A percentile compares a stretch with the other conserved stretches of the same genome.
These are phyloP conservation scores for Luffa acutangula DNA, from an alignment of 306 rosid species.

Conservation along the genomic window DNA sequence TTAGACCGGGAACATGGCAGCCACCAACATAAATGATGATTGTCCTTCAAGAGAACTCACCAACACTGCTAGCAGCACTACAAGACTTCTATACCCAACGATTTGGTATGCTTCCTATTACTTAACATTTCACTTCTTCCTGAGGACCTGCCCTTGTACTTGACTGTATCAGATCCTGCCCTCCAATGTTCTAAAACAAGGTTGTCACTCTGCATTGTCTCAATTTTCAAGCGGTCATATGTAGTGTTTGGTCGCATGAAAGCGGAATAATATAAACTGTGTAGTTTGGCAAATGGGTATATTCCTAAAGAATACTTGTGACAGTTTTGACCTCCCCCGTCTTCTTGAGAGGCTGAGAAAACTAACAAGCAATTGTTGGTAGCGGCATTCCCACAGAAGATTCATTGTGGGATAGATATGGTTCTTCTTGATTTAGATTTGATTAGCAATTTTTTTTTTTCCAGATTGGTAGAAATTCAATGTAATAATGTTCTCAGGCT, in stretches of 20 bases:
- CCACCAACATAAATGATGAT: conserved; percentile 54
- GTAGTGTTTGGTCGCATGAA: background rate
- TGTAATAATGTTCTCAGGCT: background rate
- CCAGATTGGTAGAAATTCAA: background rate
- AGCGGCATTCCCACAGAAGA: background rate
- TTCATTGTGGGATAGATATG: background rate
- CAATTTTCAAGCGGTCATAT: background rate
- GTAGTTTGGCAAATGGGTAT: background rate
- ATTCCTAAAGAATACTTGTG: background rate
- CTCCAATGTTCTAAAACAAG: background rate
- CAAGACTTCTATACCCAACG: background rate
- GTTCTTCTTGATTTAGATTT: background rate
- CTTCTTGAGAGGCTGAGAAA: background rate
- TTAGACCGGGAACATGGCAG: conserved; percentile 89
- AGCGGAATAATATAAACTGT: background rate
- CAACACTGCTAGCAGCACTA: background rate
- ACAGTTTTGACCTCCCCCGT: background rate
- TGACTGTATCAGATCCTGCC: background rate
- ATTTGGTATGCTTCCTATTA: background rate
- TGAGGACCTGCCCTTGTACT: background rate
- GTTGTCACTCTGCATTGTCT: background rate
- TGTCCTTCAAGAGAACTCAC: background rate
- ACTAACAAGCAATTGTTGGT: background rate
- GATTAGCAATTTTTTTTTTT: too few relatives aligned
- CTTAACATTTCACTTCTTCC: background rate